These are phyloP conservation scores for Tilletiaria anomala DNA, from an alignment of 1,284 basidiomycete genomes.

Conservation along the genomic window DNA sequence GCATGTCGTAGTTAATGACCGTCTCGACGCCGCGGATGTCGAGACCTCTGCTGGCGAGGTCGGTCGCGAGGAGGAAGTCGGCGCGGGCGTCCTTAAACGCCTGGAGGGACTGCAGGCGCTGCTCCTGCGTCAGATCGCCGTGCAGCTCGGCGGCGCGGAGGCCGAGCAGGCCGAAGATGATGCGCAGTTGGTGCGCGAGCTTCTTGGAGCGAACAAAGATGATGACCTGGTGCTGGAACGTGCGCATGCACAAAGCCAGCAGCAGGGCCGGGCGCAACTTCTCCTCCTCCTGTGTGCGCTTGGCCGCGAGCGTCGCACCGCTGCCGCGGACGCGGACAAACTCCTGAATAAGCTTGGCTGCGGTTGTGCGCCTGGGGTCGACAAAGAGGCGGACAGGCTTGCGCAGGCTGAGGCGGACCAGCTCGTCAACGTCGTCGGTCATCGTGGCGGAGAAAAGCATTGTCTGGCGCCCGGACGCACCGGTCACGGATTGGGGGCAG, in stretches of 20 bases:
- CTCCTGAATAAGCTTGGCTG: conserved; percentile 80
- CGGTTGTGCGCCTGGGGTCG: conserved; percentile 77
- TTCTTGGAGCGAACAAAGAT: conserved; percentile 93
- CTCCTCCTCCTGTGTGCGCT: conserved; percentile 50
- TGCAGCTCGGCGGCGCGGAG: conserved; percentile 83
- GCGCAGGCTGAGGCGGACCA: conserved; percentile 77
- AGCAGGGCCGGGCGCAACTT: conserved; percentile 58
- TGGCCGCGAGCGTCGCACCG: conserved; percentile 20
- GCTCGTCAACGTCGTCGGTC: conserved; percentile 86
- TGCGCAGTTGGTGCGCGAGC: conserved; percentile 86
- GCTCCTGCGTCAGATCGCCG: conserved; percentile 83
- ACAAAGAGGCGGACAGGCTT: conserved; percentile 88
- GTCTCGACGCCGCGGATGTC: conserved; percentile 97
- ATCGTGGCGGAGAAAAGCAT: conserved; percentile 98
- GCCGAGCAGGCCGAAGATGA: conserved; percentile 75
- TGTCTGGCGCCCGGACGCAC: conserved; percentile 57
- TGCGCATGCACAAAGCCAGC: conserved; percentile 68
- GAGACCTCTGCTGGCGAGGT: conserved; percentile 82
- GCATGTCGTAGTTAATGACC: conserved; percentile 94
- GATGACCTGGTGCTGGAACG: conserved; percentile 69
- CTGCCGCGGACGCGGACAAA: conserved; percentile 45
- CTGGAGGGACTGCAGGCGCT: conserved; percentile 73
- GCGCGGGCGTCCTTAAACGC: conserved; percentile 70
- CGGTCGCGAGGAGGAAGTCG: conserved; percentile 86
- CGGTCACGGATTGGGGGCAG: conserved; percentile 67